Evolutionary conservation across 2,329 filamentous ascomycete genomes (phyloP).

Genomic region (Aspergillus pseudonomiae): DNA sequence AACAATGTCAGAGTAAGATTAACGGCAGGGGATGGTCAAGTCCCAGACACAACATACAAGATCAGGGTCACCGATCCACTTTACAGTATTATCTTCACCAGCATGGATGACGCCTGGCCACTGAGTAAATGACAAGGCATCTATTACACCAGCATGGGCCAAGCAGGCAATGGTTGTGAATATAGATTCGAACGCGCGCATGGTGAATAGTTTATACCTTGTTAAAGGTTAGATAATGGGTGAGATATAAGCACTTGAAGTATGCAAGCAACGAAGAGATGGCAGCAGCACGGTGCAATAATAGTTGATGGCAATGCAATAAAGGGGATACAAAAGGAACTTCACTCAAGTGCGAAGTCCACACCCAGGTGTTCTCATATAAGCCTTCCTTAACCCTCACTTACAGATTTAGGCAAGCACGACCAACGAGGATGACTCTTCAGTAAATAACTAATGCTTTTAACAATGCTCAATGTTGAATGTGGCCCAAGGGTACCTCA

Average conservation of each 20-base stretch:
- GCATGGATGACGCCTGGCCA: constrained; percentile 52
- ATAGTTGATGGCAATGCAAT: neutral
- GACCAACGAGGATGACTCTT: neutral
- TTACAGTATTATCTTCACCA: constrained; percentile 53
- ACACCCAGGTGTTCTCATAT: neutral
- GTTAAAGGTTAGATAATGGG: neutral
- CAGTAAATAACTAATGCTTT: neutral
- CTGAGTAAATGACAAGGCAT: constrained; percentile 55
- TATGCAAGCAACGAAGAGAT: neutral
- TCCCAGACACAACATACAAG: constrained; percentile 27
- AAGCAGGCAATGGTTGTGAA: constrained; percentile 49
- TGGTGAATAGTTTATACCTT: constrained; percentile 33
- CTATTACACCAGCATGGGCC: constrained; percentile 50
- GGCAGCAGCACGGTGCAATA: neutral
- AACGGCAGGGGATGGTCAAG: neutral
- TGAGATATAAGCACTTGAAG: neutral
- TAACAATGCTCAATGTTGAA: neutral
- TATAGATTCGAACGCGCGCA: constrained; percentile 56
- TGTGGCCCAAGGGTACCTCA: neutral
- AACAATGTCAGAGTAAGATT: neutral
- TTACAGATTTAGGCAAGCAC: neutral
- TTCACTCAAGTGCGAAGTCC: too few species aligned
- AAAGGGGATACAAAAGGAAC: too few species aligned
- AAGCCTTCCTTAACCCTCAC: neutral
- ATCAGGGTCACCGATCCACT: constrained; percentile 50